Percentiles rank a stretch among this genome's conserved stretches.
Evolutionary conservation across 306 rosid species (phyloP).

Genomic region (Lathyrus sativus): DNA sequence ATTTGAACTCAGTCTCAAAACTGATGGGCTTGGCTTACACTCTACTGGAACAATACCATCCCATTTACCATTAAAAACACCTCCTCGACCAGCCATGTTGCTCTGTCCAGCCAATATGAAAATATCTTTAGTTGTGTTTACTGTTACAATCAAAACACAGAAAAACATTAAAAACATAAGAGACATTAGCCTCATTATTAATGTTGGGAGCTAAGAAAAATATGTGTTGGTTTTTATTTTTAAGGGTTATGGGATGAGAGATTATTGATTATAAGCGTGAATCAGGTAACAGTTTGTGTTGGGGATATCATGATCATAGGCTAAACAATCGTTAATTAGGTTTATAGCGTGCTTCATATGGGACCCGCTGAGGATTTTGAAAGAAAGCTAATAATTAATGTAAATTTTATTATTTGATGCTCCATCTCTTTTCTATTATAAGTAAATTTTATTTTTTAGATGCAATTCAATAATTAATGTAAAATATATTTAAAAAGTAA

Average conservation of each 20-base stretch:
- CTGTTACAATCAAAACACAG: background rate
- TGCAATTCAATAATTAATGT: too few relatives aligned
- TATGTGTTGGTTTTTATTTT: background rate
- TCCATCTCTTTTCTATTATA: too few relatives aligned
- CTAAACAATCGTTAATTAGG: slow-evolving; percentile 22
- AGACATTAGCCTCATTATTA: background rate
- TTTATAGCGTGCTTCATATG: slow-evolving; percentile 34
- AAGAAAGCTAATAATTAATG: background rate
- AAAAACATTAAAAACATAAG: background rate
- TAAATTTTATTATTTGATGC: background rate
- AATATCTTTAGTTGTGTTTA: slow-evolving; percentile 26
- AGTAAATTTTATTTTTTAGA: too few relatives aligned
- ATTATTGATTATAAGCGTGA: slow-evolving; percentile 1
- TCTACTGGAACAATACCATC: slow-evolving; percentile 42
- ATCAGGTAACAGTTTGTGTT: background rate
- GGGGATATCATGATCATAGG: slow-evolving; percentile 23
- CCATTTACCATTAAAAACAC: slow-evolving; percentile 44
- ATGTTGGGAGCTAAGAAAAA: slow-evolving; percentile 7
- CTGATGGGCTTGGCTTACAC: slow-evolving; percentile 44
- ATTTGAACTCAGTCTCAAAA: slow-evolving; percentile 39
- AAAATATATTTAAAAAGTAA: too few relatives aligned
- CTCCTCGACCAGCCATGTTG: slow-evolving; percentile 79
- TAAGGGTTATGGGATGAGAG: background rate
- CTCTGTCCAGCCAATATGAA: slow-evolving; percentile 69
- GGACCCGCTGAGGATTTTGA: background rate